Evolutionary conservation across 2,329 filamentous ascomycete species (phyloP).

Genomic region (Aplosporella prunicola): DNA sequence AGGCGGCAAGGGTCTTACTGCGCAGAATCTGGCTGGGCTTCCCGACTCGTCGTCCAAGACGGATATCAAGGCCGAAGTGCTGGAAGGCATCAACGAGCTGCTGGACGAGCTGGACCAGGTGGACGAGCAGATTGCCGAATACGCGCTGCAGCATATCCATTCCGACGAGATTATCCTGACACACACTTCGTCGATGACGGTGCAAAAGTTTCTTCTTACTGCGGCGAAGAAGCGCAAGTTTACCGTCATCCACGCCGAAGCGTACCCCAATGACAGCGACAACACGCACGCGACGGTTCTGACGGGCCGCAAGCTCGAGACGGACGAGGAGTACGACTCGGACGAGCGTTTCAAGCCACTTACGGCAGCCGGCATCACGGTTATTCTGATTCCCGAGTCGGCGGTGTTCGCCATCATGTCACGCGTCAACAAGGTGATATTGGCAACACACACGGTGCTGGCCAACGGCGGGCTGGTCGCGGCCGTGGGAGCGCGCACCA

Average conservation of each 20-base stretch:
- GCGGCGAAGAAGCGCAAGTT: conserved; percentile 86
- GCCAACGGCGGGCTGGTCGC: conserved; percentile 81
- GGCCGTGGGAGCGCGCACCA: conserved; percentile 70
- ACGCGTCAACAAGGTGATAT: conserved; percentile 86
- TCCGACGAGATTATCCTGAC: conserved; percentile 88
- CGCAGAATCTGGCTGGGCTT: conserved; percentile 30
- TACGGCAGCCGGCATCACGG: conserved; percentile 64
- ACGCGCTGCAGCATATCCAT: conserved; percentile 85
- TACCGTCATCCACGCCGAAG: conserved; percentile 75
- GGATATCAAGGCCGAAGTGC: conserved; percentile 76
- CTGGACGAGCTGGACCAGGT: conserved; percentile 90
- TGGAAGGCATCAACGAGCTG: conserved; percentile 90
- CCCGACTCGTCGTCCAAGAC: conserved; percentile 27
- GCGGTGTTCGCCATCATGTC: conserved; percentile 92
- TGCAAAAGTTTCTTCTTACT: conserved; percentile 80
- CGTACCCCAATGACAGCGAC: conserved; percentile 58
- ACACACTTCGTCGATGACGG: conserved; percentile 74
- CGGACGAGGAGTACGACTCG: conserved; percentile 40
- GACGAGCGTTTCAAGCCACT: conserved; percentile 64
- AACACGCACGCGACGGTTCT: conserved; percentile 52
- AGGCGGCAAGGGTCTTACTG: conserved; percentile 30
- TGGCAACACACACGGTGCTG: conserved; percentile 78
- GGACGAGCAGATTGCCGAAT: conserved; percentile 83
- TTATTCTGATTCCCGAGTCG: conserved; percentile 75
- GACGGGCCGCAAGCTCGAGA: conserved; percentile 41